These are phyloP conservation scores for Logfia minima DNA, from an alignment of 129 eudicot genomes.

Conservation along the genomic window DNA sequence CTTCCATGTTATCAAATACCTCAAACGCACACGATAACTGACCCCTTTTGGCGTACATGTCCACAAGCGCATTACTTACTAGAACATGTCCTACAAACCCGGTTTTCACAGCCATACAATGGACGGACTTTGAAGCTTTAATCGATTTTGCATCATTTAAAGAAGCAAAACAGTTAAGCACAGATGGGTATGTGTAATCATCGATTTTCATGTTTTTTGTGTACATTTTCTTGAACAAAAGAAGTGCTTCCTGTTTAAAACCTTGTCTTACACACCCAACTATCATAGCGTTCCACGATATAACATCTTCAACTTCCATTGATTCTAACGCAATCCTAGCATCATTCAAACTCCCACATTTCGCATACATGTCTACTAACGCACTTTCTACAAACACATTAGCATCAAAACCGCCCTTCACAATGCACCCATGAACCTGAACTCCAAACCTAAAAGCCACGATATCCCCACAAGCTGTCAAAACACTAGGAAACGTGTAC, in stretches of 20 bases:
- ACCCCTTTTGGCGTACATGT: constrained; percentile 76
- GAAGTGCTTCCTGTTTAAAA: constrained; percentile 49
- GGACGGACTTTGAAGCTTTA: constrained; percentile 50
- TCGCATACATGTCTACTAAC: constrained; percentile 69
- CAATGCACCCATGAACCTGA: constrained; percentile 69
- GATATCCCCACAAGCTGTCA: constrained; percentile 55
- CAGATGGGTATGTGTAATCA: constrained; percentile 72
- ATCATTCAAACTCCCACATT: constrained; percentile 57
- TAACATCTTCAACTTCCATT: constrained; percentile 49
- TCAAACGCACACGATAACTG: constrained; percentile 39
- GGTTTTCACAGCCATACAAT: constrained; percentile 58
- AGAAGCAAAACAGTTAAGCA: constrained; percentile 55
- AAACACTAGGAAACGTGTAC: constrained; percentile 69
- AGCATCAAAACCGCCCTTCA: constrained; percentile 55
- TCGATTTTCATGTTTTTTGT: constrained; percentile 50
- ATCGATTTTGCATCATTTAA: constrained; percentile 34
- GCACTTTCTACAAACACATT: constrained; percentile 73
- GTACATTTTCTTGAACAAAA: constrained; percentile 61
- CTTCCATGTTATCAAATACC: constrained; percentile 44
- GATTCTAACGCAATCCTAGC: constrained; percentile 53
- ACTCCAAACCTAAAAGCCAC: constrained; percentile 44
- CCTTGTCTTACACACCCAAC: constrained; percentile 68
- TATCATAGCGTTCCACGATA: constrained; percentile 79
- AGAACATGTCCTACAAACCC: constrained; percentile 47
- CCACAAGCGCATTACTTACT: constrained; percentile 74